phyloP scores from a whole-genome alignment of 352 stramenopile species.

The Phytophthora niederhauseri region DNA sequence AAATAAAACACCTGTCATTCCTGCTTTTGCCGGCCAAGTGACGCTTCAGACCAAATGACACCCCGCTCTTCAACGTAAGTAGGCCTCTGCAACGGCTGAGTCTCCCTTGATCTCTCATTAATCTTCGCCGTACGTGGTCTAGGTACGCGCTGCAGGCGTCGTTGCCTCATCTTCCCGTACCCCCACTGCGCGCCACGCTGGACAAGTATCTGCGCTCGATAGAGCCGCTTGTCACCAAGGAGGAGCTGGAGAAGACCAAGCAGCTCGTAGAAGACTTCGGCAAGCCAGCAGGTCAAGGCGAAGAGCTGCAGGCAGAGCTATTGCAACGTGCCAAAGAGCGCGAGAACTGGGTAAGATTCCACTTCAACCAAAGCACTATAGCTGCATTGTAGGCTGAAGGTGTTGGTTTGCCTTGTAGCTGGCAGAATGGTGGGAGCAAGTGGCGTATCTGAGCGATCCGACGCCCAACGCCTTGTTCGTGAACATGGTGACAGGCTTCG shows the following conservation, averaged over 20 bases:
- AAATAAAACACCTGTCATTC: not conserved
- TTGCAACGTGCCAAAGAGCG: constrained; percentile 46
- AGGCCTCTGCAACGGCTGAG: not conserved
- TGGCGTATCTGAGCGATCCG: constrained; percentile 75
- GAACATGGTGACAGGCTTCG: constrained; percentile 96
- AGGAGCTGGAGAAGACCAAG: constrained; percentile 46
- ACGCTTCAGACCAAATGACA: constrained; percentile 14
- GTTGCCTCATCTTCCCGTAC: constrained; percentile 83
- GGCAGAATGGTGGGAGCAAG: constrained; percentile 94
- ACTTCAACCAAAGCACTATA: not conserved
- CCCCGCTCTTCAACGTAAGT: constrained; percentile 16
- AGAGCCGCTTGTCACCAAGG: constrained; percentile 57
- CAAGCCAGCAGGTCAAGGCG: constrained; percentile 49
- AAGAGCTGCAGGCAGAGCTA: constrained; percentile 57
- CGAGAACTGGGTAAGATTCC: constrained; percentile 58
- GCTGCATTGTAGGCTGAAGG: not conserved
- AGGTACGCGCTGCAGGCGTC: constrained; percentile 60
- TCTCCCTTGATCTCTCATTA: not conserved
- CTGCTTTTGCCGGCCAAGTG: constrained; percentile 9
- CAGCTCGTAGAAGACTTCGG: constrained; percentile 54
- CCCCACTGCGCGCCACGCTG: constrained; percentile 85
- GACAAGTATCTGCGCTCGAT: constrained; percentile 82
- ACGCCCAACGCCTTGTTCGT: constrained; percentile 91
- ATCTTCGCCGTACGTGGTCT: not conserved
- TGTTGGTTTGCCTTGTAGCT: constrained; percentile 38